Base-by-base conservation (phyloP, 805 yeast genomes). In the Wickerhamomyces kurtzmanii region DNA sequence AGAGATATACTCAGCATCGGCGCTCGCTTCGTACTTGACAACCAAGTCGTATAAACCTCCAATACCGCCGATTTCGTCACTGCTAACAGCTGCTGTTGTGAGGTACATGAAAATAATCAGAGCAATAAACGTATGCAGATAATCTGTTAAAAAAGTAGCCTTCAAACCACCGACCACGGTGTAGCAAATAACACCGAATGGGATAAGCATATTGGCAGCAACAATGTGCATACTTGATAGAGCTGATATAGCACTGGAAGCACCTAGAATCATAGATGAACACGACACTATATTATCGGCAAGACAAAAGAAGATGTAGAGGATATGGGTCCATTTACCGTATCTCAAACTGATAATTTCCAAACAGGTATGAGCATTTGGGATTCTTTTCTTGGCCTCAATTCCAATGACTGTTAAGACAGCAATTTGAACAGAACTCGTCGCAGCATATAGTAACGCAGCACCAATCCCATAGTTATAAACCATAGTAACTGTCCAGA, bases 111-210 rank as follows among this genome's bases (percentile, higher is more conserved):
- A 40, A 12, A 63, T 46, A 18, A 54, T 42, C 32, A 55, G 56
- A 24, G 62, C 49, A 27, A 65, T 59, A 16, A 62, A 59, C 1
- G 68, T 56, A 43, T 65, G 71, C 18, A 59, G 54, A 55, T 62
- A 65, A 38, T 66, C 26, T 5, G 33, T 14, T n/a, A 50, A 34
- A 33, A 54, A 55, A 1, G 60, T 55, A 4, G 59, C 56, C 31
- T 53, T 53, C 18, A 56, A 37, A 15, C 62, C 62, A 16, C 62
- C 62, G 20, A 54, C 37, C 6, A 46, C 41, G 3, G 59, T 52
- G 36, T 55, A 55, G 16, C 49, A 35, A 22, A 43, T 32, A 13
- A 55, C 60, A 12, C 57, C 57, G 17, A 55, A 31, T 2, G 60
- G 60, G 14, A 55, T 39, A 27, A 55, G 38, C 25, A 51, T 37